Percentiles rank a stretch among this genome's conserved stretches.
phyloP scores from a whole-genome alignment of 2,329 filamentous ascomycete species.

The Pyrenophora graminea region DNA sequence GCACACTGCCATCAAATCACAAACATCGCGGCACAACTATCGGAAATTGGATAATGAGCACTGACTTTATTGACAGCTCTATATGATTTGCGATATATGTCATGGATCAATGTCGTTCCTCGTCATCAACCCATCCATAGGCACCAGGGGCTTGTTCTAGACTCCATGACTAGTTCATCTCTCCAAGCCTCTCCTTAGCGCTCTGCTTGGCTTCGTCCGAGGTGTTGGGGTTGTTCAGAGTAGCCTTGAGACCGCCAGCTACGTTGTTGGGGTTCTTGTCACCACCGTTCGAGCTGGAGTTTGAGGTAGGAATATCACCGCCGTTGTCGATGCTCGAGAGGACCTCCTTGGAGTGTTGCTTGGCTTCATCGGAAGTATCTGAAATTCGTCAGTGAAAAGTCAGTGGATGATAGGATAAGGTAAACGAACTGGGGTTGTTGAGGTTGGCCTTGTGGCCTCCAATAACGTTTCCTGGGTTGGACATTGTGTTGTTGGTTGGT shows the following conservation, averaged over 20 bases:
- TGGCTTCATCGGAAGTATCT: slow-evolving; percentile 59
- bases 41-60: neutral
- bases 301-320: slow-evolving; percentile 38
- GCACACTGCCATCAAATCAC: neutral
- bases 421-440: slow-evolving; percentile 55
- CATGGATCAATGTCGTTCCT: neutral
- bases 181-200: slow-evolving; percentile 57
- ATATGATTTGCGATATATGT: neutral
- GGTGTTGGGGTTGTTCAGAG: slow-evolving; percentile 61
- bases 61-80: neutral
- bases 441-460: slow-evolving; percentile 65
- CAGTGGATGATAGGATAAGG: neutral
- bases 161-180: slow-evolving; percentile 18
- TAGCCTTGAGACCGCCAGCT: slow-evolving; percentile 42
- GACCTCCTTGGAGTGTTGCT: slow-evolving; percentile 59
- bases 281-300: slow-evolving; percentile 19
- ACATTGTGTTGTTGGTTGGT: slow-evolving; percentile 41
- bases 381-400: neutral
- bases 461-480: slow-evolving; percentile 56
- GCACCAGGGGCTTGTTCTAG: neutral
- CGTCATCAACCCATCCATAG: slow-evolving; percentile 3
- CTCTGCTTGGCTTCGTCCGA: slow-evolving; percentile 61
- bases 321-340: slow-evolving; percentile 58
- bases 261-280: slow-evolving; percentile 62
- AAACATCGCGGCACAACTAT: neutral